Conservation (phyloP, 2,329 filamentous ascomycete genomes). For the Knoxdaviesia capensis region DNA sequence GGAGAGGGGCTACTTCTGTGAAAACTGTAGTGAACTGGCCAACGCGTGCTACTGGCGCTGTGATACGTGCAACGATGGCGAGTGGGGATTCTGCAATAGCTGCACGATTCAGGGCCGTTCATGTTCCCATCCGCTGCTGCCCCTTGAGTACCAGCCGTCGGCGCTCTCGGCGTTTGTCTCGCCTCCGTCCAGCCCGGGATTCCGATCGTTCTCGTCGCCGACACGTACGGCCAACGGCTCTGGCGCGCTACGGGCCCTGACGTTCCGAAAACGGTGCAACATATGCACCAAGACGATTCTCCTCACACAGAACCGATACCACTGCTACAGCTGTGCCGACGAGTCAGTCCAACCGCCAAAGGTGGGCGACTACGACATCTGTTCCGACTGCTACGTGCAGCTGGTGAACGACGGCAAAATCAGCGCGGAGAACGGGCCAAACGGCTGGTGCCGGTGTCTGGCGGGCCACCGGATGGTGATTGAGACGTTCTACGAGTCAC, state of each 20-base stretch:
- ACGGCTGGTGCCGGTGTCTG: slow-evolving; percentile 69
- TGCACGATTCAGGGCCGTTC: slow-evolving; percentile 69
- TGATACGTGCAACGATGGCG: slow-evolving; percentile 68
- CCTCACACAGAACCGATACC: slow-evolving; percentile 49
- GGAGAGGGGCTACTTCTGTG: slow-evolving; percentile 70
- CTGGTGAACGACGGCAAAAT: slow-evolving; percentile 45
- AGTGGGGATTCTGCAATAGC: slow-evolving; percentile 82
- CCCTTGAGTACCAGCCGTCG: slow-evolving; percentile 40
- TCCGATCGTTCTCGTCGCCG: slow-evolving; percentile 11
- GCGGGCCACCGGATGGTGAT: slow-evolving; percentile 70
- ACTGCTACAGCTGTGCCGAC: slow-evolving; percentile 57
- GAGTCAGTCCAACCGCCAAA: slow-evolving; percentile 21
- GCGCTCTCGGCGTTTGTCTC: slow-evolving; percentile 10
- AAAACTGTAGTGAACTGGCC: slow-evolving; percentile 49
- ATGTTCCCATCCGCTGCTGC: slow-evolving; percentile 66
- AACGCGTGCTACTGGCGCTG: slow-evolving; percentile 87
- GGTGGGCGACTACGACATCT: slow-evolving; percentile 72
- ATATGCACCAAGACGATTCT: slow-evolving; percentile 56
- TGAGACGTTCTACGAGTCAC: slow-evolving; percentile 51
- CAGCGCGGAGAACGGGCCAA: slow-evolving; percentile 52
- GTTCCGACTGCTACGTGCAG: slow-evolving; percentile 53
- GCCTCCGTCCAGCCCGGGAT: slow-evolving; percentile 18
- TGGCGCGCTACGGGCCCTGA: slow-evolving; percentile 43
- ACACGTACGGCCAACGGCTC: slow-evolving; percentile 18
- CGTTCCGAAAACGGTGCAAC: slow-evolving; percentile 59